Conservation (phyloP, 2,329 filamentous ascomycete genomes). For the Parastagonospora avenae region DNA sequence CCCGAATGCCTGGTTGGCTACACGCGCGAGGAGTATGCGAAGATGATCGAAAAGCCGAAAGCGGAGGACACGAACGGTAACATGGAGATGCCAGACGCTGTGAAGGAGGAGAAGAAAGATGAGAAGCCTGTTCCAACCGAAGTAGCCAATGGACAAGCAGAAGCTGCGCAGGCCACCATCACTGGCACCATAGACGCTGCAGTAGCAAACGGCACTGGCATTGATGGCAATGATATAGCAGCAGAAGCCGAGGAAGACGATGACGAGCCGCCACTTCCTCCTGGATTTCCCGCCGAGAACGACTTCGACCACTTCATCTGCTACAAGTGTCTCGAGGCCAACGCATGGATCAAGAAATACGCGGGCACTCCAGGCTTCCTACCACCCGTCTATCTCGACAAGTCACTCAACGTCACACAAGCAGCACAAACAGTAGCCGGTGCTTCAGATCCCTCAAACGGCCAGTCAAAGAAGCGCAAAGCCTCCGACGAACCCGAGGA, state of each 20-base stretch:
- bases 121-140: constrained; percentile 6
- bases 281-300: constrained; percentile 87
- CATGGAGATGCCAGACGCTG: constrained; percentile 12
- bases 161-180: constrained; percentile 13
- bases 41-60: constrained; percentile 34
- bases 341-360: constrained; percentile 92
- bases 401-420: constrained; percentile 20
- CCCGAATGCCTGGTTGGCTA: constrained; percentile 88
- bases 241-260: constrained; percentile 61
- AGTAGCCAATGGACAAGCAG: constrained; percentile 11
- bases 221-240: constrained; percentile 42
- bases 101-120: constrained; percentile 2
- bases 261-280: constrained; percentile 70
- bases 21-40: constrained; percentile 73
- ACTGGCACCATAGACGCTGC: constrained; percentile 24
- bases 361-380: constrained; percentile 81
- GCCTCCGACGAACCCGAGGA: constrained; percentile 47
- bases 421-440: constrained; percentile 3
- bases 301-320: constrained; percentile 90
- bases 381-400: constrained; percentile 65
- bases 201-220: constrained; percentile 22
- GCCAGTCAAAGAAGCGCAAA: constrained; percentile 52
- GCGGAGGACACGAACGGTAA: constrained; percentile 10
- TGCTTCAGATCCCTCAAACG: constrained; percentile 24
- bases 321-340: constrained; percentile 87